phyloP scores from a whole-genome alignment of 2,329 filamentous ascomycete species.

The Dactylella cylindrospora region DNA sequence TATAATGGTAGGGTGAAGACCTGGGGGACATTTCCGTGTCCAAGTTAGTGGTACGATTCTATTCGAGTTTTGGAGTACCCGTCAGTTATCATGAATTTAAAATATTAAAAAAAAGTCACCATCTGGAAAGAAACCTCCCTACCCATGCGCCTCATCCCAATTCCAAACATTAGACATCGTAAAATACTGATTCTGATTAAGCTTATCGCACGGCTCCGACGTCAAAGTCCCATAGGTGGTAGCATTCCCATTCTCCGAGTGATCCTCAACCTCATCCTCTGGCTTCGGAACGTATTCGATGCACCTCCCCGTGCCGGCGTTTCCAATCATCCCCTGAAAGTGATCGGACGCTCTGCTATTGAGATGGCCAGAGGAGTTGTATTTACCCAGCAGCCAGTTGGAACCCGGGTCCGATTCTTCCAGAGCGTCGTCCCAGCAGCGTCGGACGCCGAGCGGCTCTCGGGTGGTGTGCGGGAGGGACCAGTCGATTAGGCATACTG shows the following conservation, averaged over 20 bases:
- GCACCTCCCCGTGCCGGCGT: conserved; percentile 21
- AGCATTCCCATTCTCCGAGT: background rate
- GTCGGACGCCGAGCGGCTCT: conserved; percentile 16
- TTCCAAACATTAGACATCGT: conserved; percentile 3
- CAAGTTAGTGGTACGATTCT: conserved; percentile 15
- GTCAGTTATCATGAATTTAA: background rate
- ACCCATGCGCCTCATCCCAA: background rate
- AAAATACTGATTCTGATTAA: conserved; percentile 24
- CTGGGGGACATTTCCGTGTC: conserved; percentile 6
- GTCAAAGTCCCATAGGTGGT: conserved; percentile 26
- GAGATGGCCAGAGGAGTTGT: background rate
- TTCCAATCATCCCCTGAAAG: conserved; percentile 21
- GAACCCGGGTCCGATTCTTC: conserved; percentile 7
- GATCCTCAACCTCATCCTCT: background rate
- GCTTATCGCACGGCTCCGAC: conserved; percentile 19
- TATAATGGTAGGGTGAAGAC: conserved; percentile 16
- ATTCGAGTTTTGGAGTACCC: too few relatives aligned
- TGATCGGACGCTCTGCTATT: background rate
- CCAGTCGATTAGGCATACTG: conserved; percentile 35
- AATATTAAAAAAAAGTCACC: background rate
- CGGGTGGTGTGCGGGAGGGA: conserved; percentile 10
- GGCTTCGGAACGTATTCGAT: conserved; percentile 7
- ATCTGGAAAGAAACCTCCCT: too few relatives aligned
- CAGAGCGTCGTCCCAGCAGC: background rate
- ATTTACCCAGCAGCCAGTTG: conserved; percentile 10